A percentile compares a stretch with the other conserved stretches of the same genome.
Evolutionary conservation across 1,284 basidiomycete genomes (phyloP).

Genomic region (Leccinum pachyderme): DNA sequence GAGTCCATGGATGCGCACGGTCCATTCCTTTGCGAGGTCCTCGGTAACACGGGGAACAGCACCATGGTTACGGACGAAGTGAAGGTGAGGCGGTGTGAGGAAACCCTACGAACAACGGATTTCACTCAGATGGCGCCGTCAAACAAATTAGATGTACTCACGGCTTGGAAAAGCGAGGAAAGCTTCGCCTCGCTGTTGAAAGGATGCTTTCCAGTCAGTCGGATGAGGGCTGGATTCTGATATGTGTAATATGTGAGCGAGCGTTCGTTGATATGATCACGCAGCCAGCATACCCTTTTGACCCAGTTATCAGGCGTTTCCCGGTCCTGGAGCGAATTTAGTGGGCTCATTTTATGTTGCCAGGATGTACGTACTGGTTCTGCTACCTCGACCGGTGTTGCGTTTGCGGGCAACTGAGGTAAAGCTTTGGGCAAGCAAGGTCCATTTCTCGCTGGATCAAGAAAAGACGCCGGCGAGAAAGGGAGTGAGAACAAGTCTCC

Average conservation of each 20-base stretch:
- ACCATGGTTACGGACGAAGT: constrained; percentile 69
- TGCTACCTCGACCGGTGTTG: constrained; percentile 19
- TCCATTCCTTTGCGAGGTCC: constrained; percentile 45
- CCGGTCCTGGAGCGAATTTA: constrained; percentile 21
- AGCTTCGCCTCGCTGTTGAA: constrained; percentile 61
- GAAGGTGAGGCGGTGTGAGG: constrained; percentile 61
- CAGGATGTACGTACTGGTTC: constrained; percentile 16
- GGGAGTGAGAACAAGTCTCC: constrained; percentile 10
- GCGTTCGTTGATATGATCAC: not conserved
- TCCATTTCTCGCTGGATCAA: constrained; percentile 17
- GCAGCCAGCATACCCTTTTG: constrained; percentile 29
- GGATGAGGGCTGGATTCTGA: constrained; percentile 34
- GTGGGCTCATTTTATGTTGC: not conserved
- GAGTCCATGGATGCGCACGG: constrained; percentile 51
- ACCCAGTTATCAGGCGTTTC: constrained; percentile 47
- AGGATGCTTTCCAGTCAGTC: constrained; percentile 60
- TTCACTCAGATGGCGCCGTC: not conserved
- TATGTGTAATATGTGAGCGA: not conserved
- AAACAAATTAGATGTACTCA: constrained; percentile 1
- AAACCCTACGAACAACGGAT: constrained; percentile 42
- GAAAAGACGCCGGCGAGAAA: constrained; percentile 21
- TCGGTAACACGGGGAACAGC: constrained; percentile 53
- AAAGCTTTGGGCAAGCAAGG: constrained; percentile 19
- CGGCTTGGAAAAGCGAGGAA: constrained; percentile 41
- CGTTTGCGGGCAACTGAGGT: constrained; percentile 22